A percentile compares a stretch with the other conserved stretches of the same genome.
Evolutionary conservation across 192 early-diverging fungal species (phyloP).

Genomic region (Backusella sp.): DNA sequence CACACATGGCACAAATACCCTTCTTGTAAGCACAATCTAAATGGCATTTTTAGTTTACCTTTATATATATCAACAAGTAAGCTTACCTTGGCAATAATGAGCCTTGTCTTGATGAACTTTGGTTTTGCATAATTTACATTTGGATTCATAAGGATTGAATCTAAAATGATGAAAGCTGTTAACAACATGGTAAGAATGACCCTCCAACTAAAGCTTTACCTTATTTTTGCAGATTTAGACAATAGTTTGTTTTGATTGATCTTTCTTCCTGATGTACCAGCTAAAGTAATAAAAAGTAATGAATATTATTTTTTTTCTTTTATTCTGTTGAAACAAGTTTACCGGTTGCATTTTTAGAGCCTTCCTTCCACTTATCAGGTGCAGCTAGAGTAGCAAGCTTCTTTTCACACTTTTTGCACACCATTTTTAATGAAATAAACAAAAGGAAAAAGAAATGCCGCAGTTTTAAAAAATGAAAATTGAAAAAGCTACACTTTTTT

Average conservation of each 20-base stretch:
- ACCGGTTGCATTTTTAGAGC: conserved; percentile 52
- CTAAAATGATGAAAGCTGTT: conserved; percentile 14
- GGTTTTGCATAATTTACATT: conserved; percentile 62
- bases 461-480: neutral
- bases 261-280: conserved; percentile 43
- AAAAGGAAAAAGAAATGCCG: neutral
- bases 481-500: neutral
- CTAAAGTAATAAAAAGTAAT: neutral
- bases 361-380: conserved; percentile 67
- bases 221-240: conserved; percentile 50
- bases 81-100: conserved; percentile 62
- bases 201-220: conserved; percentile 26
- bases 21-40: conserved; percentile 59
- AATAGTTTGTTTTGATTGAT: conserved; percentile 61
- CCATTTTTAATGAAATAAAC: conserved; percentile 32
- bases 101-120: conserved; percentile 59
- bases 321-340: conserved; percentile 14
- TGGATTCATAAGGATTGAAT: conserved; percentile 56
- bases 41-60: neutral
- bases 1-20: conserved; percentile 64
- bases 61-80: too few relatives aligned
- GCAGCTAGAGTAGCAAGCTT: conserved; percentile 56
- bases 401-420: conserved; percentile 61
- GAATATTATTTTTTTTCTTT: neutral
- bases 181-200: neutral